A percentile compares a stretch with the other conserved stretches of the same genome.
phyloP scores from a whole-genome alignment of 73 alveolate species.

The Paramecium pentaurelia region DNA sequence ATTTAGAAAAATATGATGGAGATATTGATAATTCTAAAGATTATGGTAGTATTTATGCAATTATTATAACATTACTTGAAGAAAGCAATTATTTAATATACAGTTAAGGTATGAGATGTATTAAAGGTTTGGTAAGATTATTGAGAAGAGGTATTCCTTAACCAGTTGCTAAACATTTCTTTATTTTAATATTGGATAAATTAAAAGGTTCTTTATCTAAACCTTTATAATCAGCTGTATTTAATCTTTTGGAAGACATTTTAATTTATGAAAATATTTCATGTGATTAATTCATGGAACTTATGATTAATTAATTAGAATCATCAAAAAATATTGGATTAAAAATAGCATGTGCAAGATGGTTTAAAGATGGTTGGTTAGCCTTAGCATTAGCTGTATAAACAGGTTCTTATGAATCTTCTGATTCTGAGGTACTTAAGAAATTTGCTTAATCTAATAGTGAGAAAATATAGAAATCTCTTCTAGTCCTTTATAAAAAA shows the following conservation, averaged over 20 bases:
- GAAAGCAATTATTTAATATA: conserved; percentile 27
- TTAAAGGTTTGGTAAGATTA: background rate
- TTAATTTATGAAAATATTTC: background rate
- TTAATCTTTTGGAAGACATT: conserved; percentile 24
- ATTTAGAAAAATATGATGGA: conserved; percentile 29
- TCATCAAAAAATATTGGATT: background rate
- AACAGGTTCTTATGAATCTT: background rate
- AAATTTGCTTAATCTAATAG: background rate
- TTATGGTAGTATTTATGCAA: conserved; percentile 5
- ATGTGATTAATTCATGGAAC: background rate
- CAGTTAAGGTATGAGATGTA: conserved; percentile 32
- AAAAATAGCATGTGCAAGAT: conserved; percentile 9
- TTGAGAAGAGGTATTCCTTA: background rate
- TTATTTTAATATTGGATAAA: conserved; percentile 8
- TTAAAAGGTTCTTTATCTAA: conserved; percentile 16
- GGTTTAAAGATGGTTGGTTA: conserved; percentile 52
- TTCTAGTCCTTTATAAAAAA: background rate
- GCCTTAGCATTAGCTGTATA: conserved; percentile 3
- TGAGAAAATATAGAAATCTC: conserved; percentile 7
- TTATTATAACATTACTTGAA: background rate
- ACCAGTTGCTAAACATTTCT: conserved; percentile 33
- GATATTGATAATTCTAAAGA: conserved; percentile 15
- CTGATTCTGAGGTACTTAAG: background rate
- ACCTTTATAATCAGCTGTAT: background rate
- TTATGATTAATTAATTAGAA: conserved; percentile 24